These are phyloP conservation scores for Lachnellula hyalina DNA, from an alignment of 2,329 filamentous ascomycete species.

Conservation along the genomic window DNA sequence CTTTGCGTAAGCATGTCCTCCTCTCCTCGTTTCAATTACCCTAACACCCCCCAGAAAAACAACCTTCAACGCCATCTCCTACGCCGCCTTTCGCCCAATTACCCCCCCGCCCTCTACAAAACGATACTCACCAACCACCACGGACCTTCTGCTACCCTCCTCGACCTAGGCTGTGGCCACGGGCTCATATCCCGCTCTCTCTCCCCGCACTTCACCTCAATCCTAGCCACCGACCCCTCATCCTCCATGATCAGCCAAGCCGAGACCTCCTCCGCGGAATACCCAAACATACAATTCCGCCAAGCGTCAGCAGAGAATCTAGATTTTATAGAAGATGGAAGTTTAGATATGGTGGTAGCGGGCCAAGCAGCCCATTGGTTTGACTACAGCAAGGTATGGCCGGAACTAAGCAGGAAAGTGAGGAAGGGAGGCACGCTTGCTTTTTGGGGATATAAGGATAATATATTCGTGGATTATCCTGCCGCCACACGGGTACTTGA, in stretches of 20 bases:
- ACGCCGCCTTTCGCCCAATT: slow-evolving; percentile 57
- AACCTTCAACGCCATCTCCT: slow-evolving; percentile 51
- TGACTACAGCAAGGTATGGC: slow-evolving; percentile 50
- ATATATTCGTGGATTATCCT: slow-evolving; percentile 49
- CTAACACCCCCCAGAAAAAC: slow-evolving; percentile 40
- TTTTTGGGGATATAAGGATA: slow-evolving; percentile 63
- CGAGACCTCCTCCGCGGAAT: slow-evolving; percentile 33
- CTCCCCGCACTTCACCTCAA: slow-evolving; percentile 44
- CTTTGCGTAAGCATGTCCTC: slow-evolving; percentile 39
- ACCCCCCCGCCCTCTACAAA: slow-evolving; percentile 50
- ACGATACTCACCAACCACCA: slow-evolving; percentile 50
- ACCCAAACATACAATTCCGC: slow-evolving; percentile 43
- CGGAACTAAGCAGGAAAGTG: slow-evolving; percentile 48
- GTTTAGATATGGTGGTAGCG: slow-evolving; percentile 46
- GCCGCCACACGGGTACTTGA: slow-evolving; percentile 48
- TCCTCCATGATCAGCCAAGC: slow-evolving; percentile 52
- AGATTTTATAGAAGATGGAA: slow-evolving; percentile 41
- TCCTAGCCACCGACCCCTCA: slow-evolving; percentile 53
- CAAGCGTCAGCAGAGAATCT: slow-evolving; percentile 50
- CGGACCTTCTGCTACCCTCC: slow-evolving; percentile 31
- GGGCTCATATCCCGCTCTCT: slow-evolving; percentile 52
- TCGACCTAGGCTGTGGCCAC: slow-evolving; percentile 62
- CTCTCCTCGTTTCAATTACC: slow-evolving; percentile 1
- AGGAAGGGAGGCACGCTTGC: slow-evolving; percentile 53
- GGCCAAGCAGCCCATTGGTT: slow-evolving; percentile 64